Conservation (phyloP, 2,329 filamentous ascomycete species). For the Aspergillus awamori region DNA sequence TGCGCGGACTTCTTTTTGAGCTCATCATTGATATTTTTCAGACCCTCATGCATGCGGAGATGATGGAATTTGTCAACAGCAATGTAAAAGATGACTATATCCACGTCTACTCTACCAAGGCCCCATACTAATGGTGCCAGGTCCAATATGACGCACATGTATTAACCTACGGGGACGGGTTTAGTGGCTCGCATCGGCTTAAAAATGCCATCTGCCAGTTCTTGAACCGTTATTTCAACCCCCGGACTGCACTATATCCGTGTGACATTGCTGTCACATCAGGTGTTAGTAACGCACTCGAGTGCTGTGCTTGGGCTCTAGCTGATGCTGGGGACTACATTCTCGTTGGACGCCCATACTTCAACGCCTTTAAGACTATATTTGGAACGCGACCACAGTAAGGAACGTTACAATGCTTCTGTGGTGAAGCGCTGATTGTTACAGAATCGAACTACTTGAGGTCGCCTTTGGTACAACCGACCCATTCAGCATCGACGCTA, state of each 20-base stretch:
- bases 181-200: not conserved
- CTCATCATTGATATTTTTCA: not conserved
- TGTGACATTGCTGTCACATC: not conserved
- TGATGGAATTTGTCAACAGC: not conserved
- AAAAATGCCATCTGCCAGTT: not conserved
- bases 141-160: not conserved
- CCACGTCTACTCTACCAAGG: not conserved
- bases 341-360: not conserved
- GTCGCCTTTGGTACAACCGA: constrained; percentile 30
- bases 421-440: not conserved
- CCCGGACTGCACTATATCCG: not conserved
- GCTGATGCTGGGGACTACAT: not conserved
- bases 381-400: not conserved
- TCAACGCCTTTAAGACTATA: not conserved
- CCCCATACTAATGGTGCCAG: not conserved
- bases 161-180: not conserved
- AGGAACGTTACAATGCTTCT: not conserved
- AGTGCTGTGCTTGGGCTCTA: not conserved
- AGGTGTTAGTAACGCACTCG: not conserved
- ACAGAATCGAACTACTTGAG: not conserved
- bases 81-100: not conserved
- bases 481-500: constrained; percentile 46
- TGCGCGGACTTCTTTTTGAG: not conserved
- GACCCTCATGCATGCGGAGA: not conserved
- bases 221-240: not conserved